A percentile compares a stretch with the other conserved stretches of the same genome.
Conservation (phyloP, 768 basidiomycete genomes). For the Psilocybe sp. region DNA sequence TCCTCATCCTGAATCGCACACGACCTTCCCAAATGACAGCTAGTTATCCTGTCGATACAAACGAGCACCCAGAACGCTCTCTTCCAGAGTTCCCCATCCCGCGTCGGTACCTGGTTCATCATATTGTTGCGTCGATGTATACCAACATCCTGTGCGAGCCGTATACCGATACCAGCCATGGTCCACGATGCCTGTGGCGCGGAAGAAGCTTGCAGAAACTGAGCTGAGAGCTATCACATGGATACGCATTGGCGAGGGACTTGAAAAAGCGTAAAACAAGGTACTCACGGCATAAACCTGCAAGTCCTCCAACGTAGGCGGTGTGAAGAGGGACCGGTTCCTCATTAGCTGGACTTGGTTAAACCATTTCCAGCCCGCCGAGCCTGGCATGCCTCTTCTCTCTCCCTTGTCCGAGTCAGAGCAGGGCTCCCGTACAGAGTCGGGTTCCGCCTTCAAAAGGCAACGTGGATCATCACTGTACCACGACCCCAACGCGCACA, state of each 20-base stretch:
- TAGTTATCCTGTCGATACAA: slow-evolving; percentile 48
- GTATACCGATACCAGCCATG: slow-evolving; percentile 66
- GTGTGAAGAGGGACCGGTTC: slow-evolving; percentile 57
- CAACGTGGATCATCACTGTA: slow-evolving; percentile 51
- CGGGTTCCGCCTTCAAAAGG: too few species aligned
- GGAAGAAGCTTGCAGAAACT: slow-evolving; percentile 54
- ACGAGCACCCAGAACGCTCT: slow-evolving; percentile 64
- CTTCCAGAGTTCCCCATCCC: slow-evolving; percentile 71
- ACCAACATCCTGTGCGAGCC: slow-evolving; percentile 76
- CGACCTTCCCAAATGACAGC: slow-evolving; percentile 63
- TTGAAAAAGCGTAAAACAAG: neutral
- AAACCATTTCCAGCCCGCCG: slow-evolving; percentile 65
- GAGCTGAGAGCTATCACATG: slow-evolving; percentile 42
- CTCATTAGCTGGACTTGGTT: slow-evolving; percentile 61
- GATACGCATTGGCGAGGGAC: neutral
- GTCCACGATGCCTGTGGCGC: slow-evolving; percentile 69
- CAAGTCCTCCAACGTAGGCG: slow-evolving; percentile 70
- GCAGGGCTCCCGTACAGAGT: too few species aligned
- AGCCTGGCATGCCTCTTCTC: slow-evolving; percentile 11
- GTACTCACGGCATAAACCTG: slow-evolving; percentile 59
- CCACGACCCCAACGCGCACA: slow-evolving; percentile 70
- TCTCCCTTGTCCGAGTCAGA: too few species aligned
- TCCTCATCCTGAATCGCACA: slow-evolving; percentile 82
- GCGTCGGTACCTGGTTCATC: slow-evolving; percentile 35
- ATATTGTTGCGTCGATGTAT: slow-evolving; percentile 52